Evolutionary conservation across 805 yeast genomes (phyloP), one percentile per base, ranked within the genome.

Genomic region (Brettanomyces custersianus): DNA sequence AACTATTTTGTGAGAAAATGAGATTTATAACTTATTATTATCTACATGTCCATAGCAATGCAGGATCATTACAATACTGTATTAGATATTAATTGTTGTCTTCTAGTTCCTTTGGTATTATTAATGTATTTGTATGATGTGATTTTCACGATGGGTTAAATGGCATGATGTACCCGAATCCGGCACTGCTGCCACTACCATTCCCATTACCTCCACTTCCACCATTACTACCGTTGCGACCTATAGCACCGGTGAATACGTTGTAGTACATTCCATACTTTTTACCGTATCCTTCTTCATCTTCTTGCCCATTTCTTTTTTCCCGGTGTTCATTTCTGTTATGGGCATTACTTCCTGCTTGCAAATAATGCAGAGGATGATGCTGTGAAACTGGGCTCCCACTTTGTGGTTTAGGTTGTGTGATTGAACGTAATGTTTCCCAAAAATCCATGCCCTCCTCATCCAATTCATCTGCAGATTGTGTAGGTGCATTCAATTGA

Each of bases 381-480:
- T 72, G 77, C 37, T 66, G 72, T 1, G 76, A 68, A 2, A 69
- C 76, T 0, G 77, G 77, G 13, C 37, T 39, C 13, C 29, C 42
- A 6, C 46, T 32, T 26, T 52, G 33, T 43, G 46, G 44, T 23
- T 54, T 61, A 5, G 60, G 54, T 30, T 68, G 70, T 2, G 78
- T 72, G 17, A 78, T 49, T 13, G 75, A 65, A 33, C 80, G 63
- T 70, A 80, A 66, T 3, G 76, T 72, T 42, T 79, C 87, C 81
- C 84, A 79, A 49, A 78, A 80, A 51, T 78, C 86, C 23, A 72
- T 45, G 17, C 73, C 85, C 40, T 75, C 85, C 39, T 75, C 85
- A 28, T 76, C 84, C 4, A 66, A 55, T 10, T 70, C 78, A 25
- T 66, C 75, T 13, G 24, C 22, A 16, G 19, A 12, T 30, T 23